Evolutionary conservation across 176 grass and related monocot species (phyloP), one percentile per base, ranked within the genome.

Genomic region (Themeda triandra): DNA sequence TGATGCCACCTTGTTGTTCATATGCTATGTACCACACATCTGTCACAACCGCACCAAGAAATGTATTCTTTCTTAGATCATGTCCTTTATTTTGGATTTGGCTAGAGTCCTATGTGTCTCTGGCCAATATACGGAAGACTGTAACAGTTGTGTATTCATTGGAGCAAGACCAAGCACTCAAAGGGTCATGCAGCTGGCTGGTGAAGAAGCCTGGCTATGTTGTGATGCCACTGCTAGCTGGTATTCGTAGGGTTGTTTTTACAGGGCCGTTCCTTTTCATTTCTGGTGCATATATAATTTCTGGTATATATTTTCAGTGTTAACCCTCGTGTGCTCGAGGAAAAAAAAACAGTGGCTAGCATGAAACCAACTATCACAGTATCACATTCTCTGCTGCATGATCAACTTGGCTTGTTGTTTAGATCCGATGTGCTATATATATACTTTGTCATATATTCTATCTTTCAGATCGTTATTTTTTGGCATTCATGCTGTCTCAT

Each of bases 401-500:
- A 84, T 84, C 54, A 51, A 3, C 42, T 54, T 84, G 44, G 6
- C 40, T 64, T 76, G 44, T 65, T 15, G 65, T 46, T 69, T 8
- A 71, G 25, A 31, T 76, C 15, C 18, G 17, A 36, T 83, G 19
- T 21, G 49, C 4, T 49, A 10, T n/a, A 56, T 59, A 25, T 58
- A 12, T 59, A 59, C 25, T 59, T 30, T 53, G 37, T 35, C 7
- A 77, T 48, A 35, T 81, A 45, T 35, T 67, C 40, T 49, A 77
- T 56, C 36, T 75, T 35, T 58, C 31, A 60, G 23, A 80, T n/a
- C 4, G n/a, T 70, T 85, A 64, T 25, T 35, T 66, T 65, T 35
- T 53, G 48, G 69, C 80, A 70, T 49, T 88, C 36, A 8, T 75
- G 31, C 66, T 80, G 24, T 54, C 71, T 77, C 27, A 36, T 62